Evolutionary conservation across 768 basidiomycete genomes (phyloP).

Genomic region (Psilocybe tampanensis): DNA sequence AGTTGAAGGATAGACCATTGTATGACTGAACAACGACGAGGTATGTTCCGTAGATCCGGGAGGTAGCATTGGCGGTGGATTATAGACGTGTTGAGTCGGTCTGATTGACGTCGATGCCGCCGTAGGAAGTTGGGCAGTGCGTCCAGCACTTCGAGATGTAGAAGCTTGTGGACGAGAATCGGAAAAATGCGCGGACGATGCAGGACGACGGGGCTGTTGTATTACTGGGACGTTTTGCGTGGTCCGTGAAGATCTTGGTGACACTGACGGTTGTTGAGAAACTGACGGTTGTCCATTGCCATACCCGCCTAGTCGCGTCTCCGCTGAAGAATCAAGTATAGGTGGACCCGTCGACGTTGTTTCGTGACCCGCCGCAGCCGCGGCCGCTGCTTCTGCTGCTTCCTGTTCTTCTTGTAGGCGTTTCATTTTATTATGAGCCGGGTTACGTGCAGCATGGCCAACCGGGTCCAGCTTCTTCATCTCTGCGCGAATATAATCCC

Average conservation of each 20-base stretch:
- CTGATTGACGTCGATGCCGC: background rate
- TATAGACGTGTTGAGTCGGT: background rate
- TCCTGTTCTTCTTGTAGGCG: background rate
- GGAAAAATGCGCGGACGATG: background rate
- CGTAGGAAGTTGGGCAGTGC: background rate
- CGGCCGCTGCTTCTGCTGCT: too few species aligned
- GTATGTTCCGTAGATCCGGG: too few species aligned
- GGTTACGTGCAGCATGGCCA: constrained; percentile 11
- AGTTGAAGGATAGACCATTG: too few species aligned
- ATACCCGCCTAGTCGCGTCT: background rate
- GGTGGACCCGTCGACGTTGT: background rate
- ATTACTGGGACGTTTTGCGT: background rate
- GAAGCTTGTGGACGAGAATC: background rate
- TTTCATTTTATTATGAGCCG: constrained; percentile 7
- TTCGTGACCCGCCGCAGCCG: background rate
- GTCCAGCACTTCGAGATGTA: background rate
- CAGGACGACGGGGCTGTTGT: background rate
- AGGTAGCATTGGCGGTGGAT: background rate
- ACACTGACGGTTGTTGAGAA: background rate
- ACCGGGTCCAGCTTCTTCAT: constrained; percentile 16
- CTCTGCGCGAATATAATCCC: constrained; percentile 17
- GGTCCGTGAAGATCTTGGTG: too few species aligned
- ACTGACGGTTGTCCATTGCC: too few species aligned
- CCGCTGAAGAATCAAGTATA: background rate
- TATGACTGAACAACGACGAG: too few species aligned